Evolutionary conservation across 345 rosid genomes (phyloP).

Genomic region (Linum trigynum): DNA sequence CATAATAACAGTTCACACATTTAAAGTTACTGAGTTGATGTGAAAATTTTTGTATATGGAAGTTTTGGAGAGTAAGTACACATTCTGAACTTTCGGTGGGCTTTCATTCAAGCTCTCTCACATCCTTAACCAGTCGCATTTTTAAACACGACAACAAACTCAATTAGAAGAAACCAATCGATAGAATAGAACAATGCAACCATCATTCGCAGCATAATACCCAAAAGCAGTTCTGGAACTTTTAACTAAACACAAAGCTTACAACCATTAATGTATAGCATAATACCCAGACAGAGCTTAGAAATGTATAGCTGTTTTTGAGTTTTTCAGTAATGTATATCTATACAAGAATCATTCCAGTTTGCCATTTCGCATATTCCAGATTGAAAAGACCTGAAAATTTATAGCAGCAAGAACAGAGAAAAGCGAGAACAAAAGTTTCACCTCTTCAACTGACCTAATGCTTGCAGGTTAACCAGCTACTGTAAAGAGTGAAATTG

Average conservation of each 20-base stretch:
- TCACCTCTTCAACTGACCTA: conserved; percentile 30
- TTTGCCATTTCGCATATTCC: neutral
- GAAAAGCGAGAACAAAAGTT: neutral
- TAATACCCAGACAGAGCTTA: neutral
- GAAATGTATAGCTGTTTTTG: neutral
- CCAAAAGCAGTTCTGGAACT: too few species aligned
- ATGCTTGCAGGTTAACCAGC: too few species aligned
- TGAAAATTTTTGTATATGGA: too few species aligned
- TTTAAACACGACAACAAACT: neutral
- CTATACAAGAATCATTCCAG: neutral
- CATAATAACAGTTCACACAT: too few species aligned
- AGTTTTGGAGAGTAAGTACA: too few species aligned
- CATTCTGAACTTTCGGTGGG: too few species aligned
- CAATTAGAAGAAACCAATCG: neutral
- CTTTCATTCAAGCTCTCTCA: too few species aligned
- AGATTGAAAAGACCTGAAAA: neutral
- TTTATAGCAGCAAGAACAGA: neutral
- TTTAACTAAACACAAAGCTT: neutral
- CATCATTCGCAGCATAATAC: too few species aligned
- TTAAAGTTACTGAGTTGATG: too few species aligned
- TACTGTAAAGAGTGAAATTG: too few species aligned
- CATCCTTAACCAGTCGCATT: neutral
- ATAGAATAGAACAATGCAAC: neutral
- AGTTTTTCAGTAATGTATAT: neutral
- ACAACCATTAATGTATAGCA: neutral